Conservation (phyloP, 1,139 yeast species). For the Pichiaceae sp. region DNA sequence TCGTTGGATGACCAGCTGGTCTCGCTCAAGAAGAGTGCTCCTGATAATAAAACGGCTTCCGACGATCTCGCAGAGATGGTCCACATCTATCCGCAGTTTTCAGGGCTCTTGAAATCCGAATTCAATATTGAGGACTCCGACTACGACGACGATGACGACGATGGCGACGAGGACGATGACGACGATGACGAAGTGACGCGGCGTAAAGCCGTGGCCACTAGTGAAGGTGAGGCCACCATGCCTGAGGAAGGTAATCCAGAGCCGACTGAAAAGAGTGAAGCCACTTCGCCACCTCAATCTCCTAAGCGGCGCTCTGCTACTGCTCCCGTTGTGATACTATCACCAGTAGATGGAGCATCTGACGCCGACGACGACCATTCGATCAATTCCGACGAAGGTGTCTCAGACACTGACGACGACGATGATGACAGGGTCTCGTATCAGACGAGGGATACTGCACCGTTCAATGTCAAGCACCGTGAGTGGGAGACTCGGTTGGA, state of each 20-base stretch:
- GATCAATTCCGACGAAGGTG: not conserved
- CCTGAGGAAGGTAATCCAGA: not conserved
- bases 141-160: constrained; percentile 1
- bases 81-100: not conserved
- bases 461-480: constrained; percentile 13
- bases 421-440: not conserved
- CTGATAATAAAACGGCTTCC: constrained; percentile 9
- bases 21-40: constrained; percentile 10
- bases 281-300: not conserved
- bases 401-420: not conserved
- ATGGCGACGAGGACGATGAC: not conserved
- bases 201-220: not conserved
- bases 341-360: not conserved
- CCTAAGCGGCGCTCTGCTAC: not conserved
- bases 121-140: constrained; percentile 1
- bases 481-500: constrained; percentile 17
- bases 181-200: constrained; percentile 1
- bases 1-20: constrained; percentile 15
- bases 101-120: constrained; percentile 2
- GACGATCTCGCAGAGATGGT: constrained; percentile 6
- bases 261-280: not conserved
- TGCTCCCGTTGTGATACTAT: not conserved
- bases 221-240: not conserved
- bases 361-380: not conserved
- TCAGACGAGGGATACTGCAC: constrained; percentile 6